Evolutionary conservation across 1,284 basidiomycete genomes (phyloP), one percentile per base, ranked within the genome.

Genomic region (Termitomyces sp.): DNA sequence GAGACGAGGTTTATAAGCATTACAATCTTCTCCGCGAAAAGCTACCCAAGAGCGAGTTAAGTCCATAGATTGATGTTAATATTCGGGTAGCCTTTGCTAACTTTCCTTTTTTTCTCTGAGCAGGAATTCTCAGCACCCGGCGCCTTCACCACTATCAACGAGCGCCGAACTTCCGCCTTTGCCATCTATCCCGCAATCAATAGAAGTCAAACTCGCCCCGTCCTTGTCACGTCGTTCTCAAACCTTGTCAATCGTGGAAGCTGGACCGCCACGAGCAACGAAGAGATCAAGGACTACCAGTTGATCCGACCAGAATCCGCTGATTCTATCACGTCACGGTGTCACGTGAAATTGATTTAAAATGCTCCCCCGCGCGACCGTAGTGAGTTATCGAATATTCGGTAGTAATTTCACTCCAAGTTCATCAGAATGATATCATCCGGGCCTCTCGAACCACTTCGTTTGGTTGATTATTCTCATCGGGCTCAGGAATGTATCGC

Each of bases 1-100:
- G 68, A 31, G 73, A 76, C 57, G 75, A 70, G 59, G 68, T 74
- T 5, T 65, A 74, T 43, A 62, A 62, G 31, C 68, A 71, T 56
- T 74, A 72, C 54, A 65, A 67, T 33, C 58, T 68, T 42, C 60
- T 79, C 39, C 66, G 67, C 50, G 59, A 65, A 41, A 65, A 62
- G 55, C 52, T 59, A 6, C 54, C 52, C 21, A 51, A 34, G 13
- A 49, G 41, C 52, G 46, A 59, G 60, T 61, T 50, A 15, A 54
- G 51, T 55, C 33, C 2, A 24, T 33, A 7, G 9, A 28, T n/a
- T 36, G 9, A 4, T 13, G 12, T 21, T 34, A 5, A 15, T 21
- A n/a, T 36, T 15, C 26, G 9, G 4, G 28, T 38, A 13, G 6
- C 15, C 15, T 30, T 49, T 43, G 17, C 40, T 59, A n/a, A 56